Base-by-base conservation (phyloP, 306 rosid species). In the Canavalia gladiata region DNA sequence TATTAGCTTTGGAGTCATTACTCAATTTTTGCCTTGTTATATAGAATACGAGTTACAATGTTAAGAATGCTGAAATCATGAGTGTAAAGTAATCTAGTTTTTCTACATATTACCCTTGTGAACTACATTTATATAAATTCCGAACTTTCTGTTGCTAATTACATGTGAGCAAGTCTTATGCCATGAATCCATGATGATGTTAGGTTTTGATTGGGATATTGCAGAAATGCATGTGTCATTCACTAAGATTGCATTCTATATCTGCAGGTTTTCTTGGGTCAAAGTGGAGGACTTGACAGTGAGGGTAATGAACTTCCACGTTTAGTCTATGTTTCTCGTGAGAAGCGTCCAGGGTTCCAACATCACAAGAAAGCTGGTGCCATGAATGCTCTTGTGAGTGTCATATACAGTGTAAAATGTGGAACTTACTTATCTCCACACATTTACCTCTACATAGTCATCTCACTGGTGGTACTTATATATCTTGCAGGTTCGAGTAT, bases 361-460 rank as follows among this genome's bases (percentile, higher is more conserved):
- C 99, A 95, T 88, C 99, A 95, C 89, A 95, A 95, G 90, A 95
- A 95, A 83, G 99, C 99, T 2, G 99, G 99, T 86, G 99, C 99
- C 73, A 95, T 95, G 99, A 95, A 95, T 85, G 92, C 99, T 55
- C 97, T 95, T 68, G 99, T 95, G 84, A 89, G 99, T 87, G 57
- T 52, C 76, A 51, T 68, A 56, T 6, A 42, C 35, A 6, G 18
- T 54, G 47, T 31, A 77, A 54, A 42, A 8, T 42, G 41, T 79
- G 37, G 41, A 59, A 55, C 31, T 57, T 45, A n/a, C 62, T 42
- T 72, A 31, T 67, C 65, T 73, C 39, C 43, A 37, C 46, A 18
- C 50, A 12, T 10, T 8, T 62, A 9, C 49, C 2, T 64, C 12
- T 6, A 51, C 35, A 51, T 6, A 9, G 1, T 45, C 65, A 55